phyloP scores from a whole-genome alignment of 192 early-diverging fungal species.

The Lobulomyces angularis region DNA sequence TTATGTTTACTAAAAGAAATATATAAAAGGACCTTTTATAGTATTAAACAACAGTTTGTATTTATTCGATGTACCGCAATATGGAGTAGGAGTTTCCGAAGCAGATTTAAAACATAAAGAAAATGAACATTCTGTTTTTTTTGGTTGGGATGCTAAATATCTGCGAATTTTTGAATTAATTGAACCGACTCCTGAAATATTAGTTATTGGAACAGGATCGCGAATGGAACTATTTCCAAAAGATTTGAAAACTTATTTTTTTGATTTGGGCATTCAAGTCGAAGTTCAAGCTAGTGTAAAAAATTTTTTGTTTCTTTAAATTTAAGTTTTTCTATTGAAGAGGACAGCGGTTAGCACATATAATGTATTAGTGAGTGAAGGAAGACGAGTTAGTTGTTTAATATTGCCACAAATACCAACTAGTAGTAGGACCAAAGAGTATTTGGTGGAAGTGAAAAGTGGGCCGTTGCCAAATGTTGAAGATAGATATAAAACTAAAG shows the following conservation, averaged over 20 bases:
- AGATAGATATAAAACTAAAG: too few relatives aligned
- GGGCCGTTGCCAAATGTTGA: too few relatives aligned
- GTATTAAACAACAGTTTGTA: too few relatives aligned
- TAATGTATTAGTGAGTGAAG: constrained; percentile 37
- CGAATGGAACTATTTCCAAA: constrained; percentile 18
- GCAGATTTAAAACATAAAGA: neutral
- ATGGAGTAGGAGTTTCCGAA: constrained; percentile 20
- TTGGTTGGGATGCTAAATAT: constrained; percentile 24
- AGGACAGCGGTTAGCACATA: constrained; percentile 35
- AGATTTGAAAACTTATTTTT: constrained; percentile 21
- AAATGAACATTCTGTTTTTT: constrained; percentile 25
- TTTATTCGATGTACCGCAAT: constrained; percentile 43
- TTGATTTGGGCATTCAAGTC: constrained; percentile 31
- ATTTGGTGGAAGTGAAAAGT: constrained; percentile 23
- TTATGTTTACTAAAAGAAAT: too few relatives aligned
- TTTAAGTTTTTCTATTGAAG: too few relatives aligned
- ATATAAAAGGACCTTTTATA: too few relatives aligned
- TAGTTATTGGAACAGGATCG: constrained; percentile 35
- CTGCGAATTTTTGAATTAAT: constrained; percentile 29
- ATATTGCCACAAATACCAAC: constrained; percentile 37
- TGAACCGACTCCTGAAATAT: constrained; percentile 30
- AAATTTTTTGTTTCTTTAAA: neutral
- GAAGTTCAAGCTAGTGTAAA: constrained; percentile 29
- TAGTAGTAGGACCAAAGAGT: constrained; percentile 23
- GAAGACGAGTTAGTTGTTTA: constrained; percentile 24